phyloP scores from a whole-genome alignment of 2,329 filamentous ascomycete genomes.

The Fusarium torulosum region DNA sequence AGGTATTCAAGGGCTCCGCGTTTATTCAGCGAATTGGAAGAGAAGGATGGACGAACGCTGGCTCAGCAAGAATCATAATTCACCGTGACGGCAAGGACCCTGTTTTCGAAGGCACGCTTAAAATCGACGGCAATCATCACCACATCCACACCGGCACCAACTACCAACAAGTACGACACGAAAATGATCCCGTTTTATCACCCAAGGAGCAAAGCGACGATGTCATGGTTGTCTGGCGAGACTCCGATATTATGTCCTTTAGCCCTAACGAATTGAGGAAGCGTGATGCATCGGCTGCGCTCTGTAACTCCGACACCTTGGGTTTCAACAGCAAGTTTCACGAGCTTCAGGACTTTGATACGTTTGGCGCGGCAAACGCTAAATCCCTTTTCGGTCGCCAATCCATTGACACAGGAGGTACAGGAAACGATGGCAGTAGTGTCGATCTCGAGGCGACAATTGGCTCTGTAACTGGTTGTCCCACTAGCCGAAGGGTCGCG shows the following conservation, averaged over 20 bases:
- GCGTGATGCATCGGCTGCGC: constrained; percentile 62
- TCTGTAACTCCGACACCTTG: constrained; percentile 81
- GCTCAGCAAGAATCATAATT: constrained; percentile 88
- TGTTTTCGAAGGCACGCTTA: constrained; percentile 91
- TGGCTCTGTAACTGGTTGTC: constrained; percentile 86
- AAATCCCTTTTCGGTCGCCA: constrained; percentile 79
- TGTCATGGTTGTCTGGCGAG: constrained; percentile 90
- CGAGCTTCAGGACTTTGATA: constrained; percentile 64
- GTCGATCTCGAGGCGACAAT: constrained; percentile 84
- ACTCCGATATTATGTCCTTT: constrained; percentile 79
- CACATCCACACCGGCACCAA: constrained; percentile 83
- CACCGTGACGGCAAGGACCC: constrained; percentile 81
- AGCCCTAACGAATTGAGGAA: constrained; percentile 73
- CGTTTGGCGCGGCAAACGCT: constrained; percentile 72
- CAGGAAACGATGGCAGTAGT: constrained; percentile 76
- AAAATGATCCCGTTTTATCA: constrained; percentile 76
- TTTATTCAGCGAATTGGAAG: constrained; percentile 74
- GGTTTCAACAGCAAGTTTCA: constrained; percentile 79
- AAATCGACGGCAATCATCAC: constrained; percentile 83
- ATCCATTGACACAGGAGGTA: constrained; percentile 72
- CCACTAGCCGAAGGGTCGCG: constrained; percentile 89
- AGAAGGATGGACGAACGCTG: constrained; percentile 79
- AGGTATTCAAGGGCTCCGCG: constrained; percentile 84
- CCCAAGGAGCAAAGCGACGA: constrained; percentile 67
- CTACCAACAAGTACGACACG: constrained; percentile 79